Base-by-base conservation (phyloP, 331 rosid species). In the Erythrophleum ivorense region DNA sequence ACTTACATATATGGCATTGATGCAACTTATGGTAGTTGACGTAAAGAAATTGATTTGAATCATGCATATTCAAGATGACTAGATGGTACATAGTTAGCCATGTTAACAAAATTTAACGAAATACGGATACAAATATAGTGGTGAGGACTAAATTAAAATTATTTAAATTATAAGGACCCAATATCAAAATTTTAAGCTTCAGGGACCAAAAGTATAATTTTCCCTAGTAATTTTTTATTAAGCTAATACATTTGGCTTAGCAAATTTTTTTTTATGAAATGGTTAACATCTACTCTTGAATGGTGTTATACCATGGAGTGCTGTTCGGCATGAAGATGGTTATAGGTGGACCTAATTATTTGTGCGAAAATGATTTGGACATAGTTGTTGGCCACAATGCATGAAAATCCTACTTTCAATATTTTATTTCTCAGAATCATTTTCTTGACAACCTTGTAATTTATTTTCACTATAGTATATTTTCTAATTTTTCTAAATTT, bases 331-430 rank as follows among this genome's bases (percentile, higher is more conserved):
- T 63, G 5, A 34, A 31, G 40, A 75, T 64, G 59, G 64, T 45
- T 58, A 64, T 31, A 21, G 75, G 75, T 75, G 69, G 40, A 76
- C 76, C 67, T 16, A 65, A 21, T 52, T 21, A 68, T 71, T 71
- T 50, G 34, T 75, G 75, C 62, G 57, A 31, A 59, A 73, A 43
- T 36, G 73, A 62, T 76, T 78, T 78, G 33, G 73, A 41, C 55
- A 60, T 65, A 18, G 58, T 34, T 65, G 57, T 78, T 53, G 72
- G 40, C 46, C 46, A 50, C 14, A 7, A 33, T 34, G 9, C 45
- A 18, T 14, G 2, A 31, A 31, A 5, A 2, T 48, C 15, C 52
- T 9, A 58, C 16, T 12, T 50, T 50, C 6, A 50, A 14, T 14
- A 48, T 15, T 12, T 76, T 46, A 60, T 76, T 62, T 60, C 18